These are phyloP conservation scores for Plasmodium relictum DNA, from an alignment of 169 alveolate species.

Conservation along the genomic window DNA sequence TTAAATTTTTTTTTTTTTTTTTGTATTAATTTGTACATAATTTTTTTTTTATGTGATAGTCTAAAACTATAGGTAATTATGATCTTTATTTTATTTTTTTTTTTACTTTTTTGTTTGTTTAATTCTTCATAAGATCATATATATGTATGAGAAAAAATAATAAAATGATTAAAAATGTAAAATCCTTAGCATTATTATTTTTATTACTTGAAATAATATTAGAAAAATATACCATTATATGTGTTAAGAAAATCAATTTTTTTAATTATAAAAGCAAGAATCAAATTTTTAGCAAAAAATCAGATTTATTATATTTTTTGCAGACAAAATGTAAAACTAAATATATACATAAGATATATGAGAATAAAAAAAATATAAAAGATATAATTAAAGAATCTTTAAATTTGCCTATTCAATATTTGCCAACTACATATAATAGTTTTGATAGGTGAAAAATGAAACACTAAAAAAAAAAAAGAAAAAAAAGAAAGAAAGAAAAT, in stretches of 20 bases:
- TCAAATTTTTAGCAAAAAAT: not conserved
- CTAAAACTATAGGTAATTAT: too few species aligned
- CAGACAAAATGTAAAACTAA: not conserved
- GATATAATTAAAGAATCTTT: conserved; percentile 59
- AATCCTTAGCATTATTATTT: not conserved
- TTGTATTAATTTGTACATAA: too few species aligned
- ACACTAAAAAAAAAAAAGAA: not conserved
- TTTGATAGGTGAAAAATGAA: conserved; percentile 25
- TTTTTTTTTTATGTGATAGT: too few species aligned
- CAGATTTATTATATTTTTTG: conserved; percentile 1
- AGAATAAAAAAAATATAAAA: conserved; percentile 30
- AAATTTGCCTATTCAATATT: conserved; percentile 27
- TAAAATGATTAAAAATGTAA: conserved; percentile 13
- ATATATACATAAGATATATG: not conserved
- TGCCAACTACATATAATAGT: conserved; percentile 63
- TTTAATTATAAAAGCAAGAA: not conserved
- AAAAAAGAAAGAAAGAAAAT: not conserved
- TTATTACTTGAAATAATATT: not conserved
- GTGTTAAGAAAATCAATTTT: not conserved
- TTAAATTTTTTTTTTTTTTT: too few species aligned
- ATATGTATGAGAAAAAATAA: not conserved
- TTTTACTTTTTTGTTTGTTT: too few species aligned
- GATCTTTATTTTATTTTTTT: too few species aligned
- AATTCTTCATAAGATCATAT: not conserved
- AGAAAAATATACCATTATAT: not conserved